Evolutionary conservation across 2,329 filamentous ascomycete genomes (phyloP).

Genomic region (Dactylellina sp.): DNA sequence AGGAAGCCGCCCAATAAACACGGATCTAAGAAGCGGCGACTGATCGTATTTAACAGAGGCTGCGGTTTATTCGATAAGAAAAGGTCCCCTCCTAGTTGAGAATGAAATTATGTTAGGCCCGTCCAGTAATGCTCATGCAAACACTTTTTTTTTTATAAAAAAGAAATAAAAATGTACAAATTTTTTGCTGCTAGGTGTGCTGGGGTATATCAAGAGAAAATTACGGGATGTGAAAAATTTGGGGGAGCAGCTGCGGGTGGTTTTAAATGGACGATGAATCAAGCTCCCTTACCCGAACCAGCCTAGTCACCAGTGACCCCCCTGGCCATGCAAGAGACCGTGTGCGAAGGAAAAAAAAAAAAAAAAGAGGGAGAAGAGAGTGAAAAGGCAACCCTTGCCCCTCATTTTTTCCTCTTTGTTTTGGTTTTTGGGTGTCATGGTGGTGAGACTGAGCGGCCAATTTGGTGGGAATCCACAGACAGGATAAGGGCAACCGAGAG

Average conservation of each 20-base stretch:
- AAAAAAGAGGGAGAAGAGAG: slow-evolving; percentile 1
- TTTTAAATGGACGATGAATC: slow-evolving; percentile 57
- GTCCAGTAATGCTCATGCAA: not conserved
- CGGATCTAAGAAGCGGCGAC: slow-evolving; percentile 48
- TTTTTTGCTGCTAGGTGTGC: slow-evolving; percentile 21
- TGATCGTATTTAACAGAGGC: slow-evolving; percentile 53
- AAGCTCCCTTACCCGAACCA: slow-evolving; percentile 52
- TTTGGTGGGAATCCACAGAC: slow-evolving; percentile 60
- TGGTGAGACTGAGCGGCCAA: slow-evolving; percentile 49
- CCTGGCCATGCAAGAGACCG: slow-evolving; percentile 53
- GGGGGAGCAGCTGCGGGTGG: slow-evolving; percentile 55
- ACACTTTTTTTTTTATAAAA: slow-evolving; percentile 15
- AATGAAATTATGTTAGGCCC: slow-evolving; percentile 18
- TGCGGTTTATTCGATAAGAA: slow-evolving; percentile 23
- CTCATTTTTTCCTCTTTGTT: slow-evolving; percentile 42
- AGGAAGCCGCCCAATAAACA: slow-evolving; percentile 55
- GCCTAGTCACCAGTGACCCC: slow-evolving; percentile 33
- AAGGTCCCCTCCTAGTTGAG: slow-evolving; percentile 24
- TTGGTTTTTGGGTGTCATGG: slow-evolving; percentile 42
- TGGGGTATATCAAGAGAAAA: slow-evolving; percentile 56
- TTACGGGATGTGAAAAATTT: slow-evolving; percentile 54
- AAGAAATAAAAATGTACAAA: slow-evolving; percentile 12
- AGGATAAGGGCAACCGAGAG: slow-evolving; percentile 62
- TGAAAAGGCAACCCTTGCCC: slow-evolving; percentile 30
- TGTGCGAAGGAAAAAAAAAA: slow-evolving; percentile 41